phyloP scores from a whole-genome alignment of 306 rosid genomes.

The Rosa chinensis region DNA sequence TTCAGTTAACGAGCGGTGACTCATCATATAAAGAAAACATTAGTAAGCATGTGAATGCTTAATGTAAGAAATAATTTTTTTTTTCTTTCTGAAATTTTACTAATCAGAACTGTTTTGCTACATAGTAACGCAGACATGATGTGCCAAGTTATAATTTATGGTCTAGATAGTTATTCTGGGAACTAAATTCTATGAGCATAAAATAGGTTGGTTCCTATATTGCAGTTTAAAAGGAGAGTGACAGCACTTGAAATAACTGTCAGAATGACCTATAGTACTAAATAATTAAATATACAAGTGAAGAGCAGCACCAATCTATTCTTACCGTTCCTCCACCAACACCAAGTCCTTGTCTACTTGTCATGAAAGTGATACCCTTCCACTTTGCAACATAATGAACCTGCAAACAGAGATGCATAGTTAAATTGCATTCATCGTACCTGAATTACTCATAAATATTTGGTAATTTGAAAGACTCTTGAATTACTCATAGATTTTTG shows the following conservation, averaged over 20 bases:
- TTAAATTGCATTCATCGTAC: background rate
- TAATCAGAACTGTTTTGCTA: background rate
- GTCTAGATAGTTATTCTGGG: constrained; percentile 9
- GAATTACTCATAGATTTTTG: constrained; percentile 13
- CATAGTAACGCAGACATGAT: background rate
- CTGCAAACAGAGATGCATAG: constrained; percentile 44
- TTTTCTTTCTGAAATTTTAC: background rate
- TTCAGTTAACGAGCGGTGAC: background rate
- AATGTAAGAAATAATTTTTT: background rate
- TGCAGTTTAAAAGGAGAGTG: background rate
- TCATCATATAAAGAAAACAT: background rate
- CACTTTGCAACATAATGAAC: constrained; percentile 97
- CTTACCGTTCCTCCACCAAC: constrained; percentile 98
- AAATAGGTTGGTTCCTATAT: background rate
- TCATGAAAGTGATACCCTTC: constrained; percentile 90
- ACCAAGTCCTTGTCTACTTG: constrained; percentile 97
- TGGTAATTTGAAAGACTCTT: background rate
- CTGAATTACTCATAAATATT: constrained; percentile 16
- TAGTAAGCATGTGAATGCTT: background rate
- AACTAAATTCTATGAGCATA: background rate
- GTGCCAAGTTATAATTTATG: background rate
- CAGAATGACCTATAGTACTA: background rate
- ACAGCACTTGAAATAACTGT: background rate
- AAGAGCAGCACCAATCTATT: constrained; percentile 9
- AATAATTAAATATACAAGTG: background rate